Conservation (phyloP, 495 filamentous ascomycete species). For the Evansstolkia leycettana region DNA sequence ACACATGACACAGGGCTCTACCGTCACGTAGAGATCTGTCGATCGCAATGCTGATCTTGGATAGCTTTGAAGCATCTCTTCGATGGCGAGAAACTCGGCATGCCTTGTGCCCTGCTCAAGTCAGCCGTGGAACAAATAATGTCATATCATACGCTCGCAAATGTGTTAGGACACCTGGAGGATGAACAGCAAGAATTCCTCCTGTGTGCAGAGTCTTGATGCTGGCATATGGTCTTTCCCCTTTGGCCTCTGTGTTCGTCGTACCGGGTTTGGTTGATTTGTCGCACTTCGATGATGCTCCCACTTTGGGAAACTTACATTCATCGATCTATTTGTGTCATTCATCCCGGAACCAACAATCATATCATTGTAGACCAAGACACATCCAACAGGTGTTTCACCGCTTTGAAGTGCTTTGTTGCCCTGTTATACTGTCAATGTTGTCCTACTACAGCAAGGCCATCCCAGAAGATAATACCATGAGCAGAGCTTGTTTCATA, state of each 20-base stretch:
- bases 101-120: slow-evolving; percentile 71
- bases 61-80: slow-evolving; percentile 42
- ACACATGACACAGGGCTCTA: slow-evolving; percentile 98
- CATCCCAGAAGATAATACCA: slow-evolving; percentile 32
- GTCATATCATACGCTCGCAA: too few species aligned
- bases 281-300: too few species aligned
- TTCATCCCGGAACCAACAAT: slow-evolving; percentile 88
- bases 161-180: too few species aligned
- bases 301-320: slow-evolving; percentile 29
- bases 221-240: too few species aligned
- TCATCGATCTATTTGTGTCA: slow-evolving; percentile 79
- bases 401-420: slow-evolving; percentile 65
- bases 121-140: too few species aligned
- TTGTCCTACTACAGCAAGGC: slow-evolving; percentile 3
- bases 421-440: slow-evolving; percentile 37
- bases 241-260: too few species aligned
- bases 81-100: slow-evolving; percentile 83
- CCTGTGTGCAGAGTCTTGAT: too few species aligned
- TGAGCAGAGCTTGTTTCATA: slow-evolving; percentile 58
- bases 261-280: too few species aligned
- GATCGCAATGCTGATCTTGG: slow-evolving; percentile 49
- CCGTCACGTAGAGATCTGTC: slow-evolving; percentile 85
- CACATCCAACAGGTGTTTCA: slow-evolving; percentile 94
- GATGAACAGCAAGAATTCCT: too few species aligned
- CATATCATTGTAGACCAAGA: slow-evolving; percentile 62